A percentile compares a stretch with the other conserved stretches of the same genome.
Evolutionary conservation across 1,284 basidiomycete genomes (phyloP).

Genomic region (Boletus smithii): DNA sequence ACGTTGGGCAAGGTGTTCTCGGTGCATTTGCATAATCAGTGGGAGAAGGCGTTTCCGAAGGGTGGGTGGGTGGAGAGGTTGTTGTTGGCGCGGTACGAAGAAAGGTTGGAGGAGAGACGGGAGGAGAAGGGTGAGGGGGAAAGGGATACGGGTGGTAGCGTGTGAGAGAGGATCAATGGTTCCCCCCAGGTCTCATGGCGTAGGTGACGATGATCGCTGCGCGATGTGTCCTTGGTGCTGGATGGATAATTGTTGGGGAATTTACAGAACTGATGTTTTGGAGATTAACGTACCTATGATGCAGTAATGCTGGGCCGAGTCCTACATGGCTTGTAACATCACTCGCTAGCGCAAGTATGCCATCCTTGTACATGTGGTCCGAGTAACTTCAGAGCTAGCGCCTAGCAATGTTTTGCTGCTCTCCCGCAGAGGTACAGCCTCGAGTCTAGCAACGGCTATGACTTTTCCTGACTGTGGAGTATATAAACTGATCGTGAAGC

Average conservation of each 20-base stretch:
- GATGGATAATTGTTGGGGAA: background rate
- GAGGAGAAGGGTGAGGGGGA: background rate
- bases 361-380: background rate
- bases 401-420: background rate
- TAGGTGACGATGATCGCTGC: background rate
- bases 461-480: no score
- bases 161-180: background rate
- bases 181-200: background rate
- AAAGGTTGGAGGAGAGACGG: conserved; percentile 28
- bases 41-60: conserved; percentile 78
- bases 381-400: background rate
- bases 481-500: no score
- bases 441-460: no score
- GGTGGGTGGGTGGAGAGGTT: conserved; percentile 80
- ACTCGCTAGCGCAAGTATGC: no score
- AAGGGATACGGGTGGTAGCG: no score
- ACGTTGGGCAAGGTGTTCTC: conserved; percentile 73
- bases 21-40: conserved; percentile 91
- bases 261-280: background rate
- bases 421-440: no score
- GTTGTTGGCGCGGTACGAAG: conserved; percentile 63
- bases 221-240: background rate
- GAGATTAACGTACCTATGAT: background rate
- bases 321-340: no score
- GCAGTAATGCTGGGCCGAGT: background rate